These are phyloP conservation scores for Petrea volubilis DNA, from an alignment of 257 asterid species.

Conservation along the genomic window DNA sequence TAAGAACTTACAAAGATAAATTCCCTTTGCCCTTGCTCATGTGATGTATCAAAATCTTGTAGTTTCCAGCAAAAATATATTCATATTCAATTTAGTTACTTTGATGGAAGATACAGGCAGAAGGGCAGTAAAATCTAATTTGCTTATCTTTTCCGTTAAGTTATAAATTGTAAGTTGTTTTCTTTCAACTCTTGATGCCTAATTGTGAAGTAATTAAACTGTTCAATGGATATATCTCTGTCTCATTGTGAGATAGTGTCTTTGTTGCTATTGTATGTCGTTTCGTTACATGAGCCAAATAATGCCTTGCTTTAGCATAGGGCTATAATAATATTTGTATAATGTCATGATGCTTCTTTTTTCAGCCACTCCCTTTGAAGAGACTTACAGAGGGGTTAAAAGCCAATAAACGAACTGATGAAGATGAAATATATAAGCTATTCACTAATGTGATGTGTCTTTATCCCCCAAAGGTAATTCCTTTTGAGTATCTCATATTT, in stretches of 20 bases:
- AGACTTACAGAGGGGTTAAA: slow-evolving; percentile 77
- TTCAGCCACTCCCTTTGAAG: slow-evolving; percentile 90
- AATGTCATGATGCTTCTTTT: slow-evolving; percentile 21
- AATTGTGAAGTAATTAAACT: not conserved
- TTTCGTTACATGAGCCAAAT: not conserved
- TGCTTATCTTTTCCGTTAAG: not conserved
- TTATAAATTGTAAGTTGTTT: not conserved
- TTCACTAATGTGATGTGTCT: slow-evolving; percentile 71
- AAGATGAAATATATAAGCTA: slow-evolving; percentile 70
- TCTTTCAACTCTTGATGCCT: not conserved
- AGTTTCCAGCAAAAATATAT: not conserved
- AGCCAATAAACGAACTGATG: slow-evolving; percentile 59
- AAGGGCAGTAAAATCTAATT: not conserved
- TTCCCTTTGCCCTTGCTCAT: not conserved
- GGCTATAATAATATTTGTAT: slow-evolving; percentile 14
- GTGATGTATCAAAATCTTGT: not conserved
- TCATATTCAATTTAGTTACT: slow-evolving; percentile 3
- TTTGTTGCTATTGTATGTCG: not conserved
- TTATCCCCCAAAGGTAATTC: slow-evolving; percentile 75
- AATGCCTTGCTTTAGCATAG: not conserved
- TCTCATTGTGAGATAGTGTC: not conserved
- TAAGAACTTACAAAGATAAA: not conserved
- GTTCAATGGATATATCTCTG: not conserved
- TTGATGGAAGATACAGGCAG: not conserved
- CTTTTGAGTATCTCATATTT: not conserved